Percentiles rank a stretch among this genome's conserved stretches.
Conservation (phyloP, 2,329 filamentous ascomycete species). For the Orbilia quercus region DNA sequence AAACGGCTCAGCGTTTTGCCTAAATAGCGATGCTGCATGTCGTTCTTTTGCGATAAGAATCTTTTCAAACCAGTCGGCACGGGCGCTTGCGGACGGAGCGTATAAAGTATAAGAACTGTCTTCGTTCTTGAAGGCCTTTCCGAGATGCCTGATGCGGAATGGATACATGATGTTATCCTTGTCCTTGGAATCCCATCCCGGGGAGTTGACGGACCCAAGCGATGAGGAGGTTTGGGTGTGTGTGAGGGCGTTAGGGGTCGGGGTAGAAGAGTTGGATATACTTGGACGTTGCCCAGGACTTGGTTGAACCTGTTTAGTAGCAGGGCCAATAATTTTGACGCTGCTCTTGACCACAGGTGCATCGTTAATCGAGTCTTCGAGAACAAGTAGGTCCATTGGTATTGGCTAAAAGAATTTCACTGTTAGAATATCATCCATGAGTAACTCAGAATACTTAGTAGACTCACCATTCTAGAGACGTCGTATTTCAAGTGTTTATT, state of each 20-base stretch:
- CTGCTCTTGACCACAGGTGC: slow-evolving; percentile 85
- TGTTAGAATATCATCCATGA: background rate
- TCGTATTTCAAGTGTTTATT: slow-evolving; percentile 75
- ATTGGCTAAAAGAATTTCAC: slow-evolving; percentile 72
- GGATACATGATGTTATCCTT: slow-evolving; percentile 88
- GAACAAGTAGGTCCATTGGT: slow-evolving; percentile 91
- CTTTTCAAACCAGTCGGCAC: slow-evolving; percentile 90
- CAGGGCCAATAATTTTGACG: slow-evolving; percentile 65
- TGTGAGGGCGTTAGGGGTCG: slow-evolving; percentile 69
- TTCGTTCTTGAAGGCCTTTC: slow-evolving; percentile 67
- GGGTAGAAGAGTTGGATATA: slow-evolving; percentile 64
- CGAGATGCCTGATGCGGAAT: slow-evolving; percentile 94
- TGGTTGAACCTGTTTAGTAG: slow-evolving; percentile 65
- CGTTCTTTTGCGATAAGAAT: slow-evolving; percentile 95
- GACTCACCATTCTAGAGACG: slow-evolving; percentile 83
- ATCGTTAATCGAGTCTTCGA: slow-evolving; percentile 87
- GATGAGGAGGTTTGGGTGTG: slow-evolving; percentile 77
- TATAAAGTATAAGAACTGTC: slow-evolving; percentile 88
- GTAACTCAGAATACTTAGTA: background rate
- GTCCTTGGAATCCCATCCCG: slow-evolving; percentile 62
- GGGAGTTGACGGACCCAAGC: slow-evolving; percentile 66
- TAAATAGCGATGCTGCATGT: slow-evolving; percentile 86
- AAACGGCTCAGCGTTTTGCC: slow-evolving; percentile 97
- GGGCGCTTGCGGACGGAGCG: slow-evolving; percentile 77
- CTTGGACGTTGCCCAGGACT: slow-evolving; percentile 64